These are phyloP conservation scores for Raffaelea arxii DNA, from an alignment of 2,329 filamentous ascomycete species.

Conservation along the genomic window DNA sequence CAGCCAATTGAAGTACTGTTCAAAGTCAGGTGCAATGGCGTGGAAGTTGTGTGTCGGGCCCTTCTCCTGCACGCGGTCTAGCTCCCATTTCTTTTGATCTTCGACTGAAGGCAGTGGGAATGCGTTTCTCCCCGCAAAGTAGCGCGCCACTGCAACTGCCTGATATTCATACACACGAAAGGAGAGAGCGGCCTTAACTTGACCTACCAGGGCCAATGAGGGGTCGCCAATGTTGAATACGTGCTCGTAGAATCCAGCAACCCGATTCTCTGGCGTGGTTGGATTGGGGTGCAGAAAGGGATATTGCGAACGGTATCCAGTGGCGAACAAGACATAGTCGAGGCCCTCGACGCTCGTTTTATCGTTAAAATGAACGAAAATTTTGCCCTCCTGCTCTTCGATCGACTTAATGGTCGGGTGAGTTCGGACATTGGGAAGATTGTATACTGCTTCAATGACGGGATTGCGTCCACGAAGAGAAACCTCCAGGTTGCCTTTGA, in stretches of 20 bases:
- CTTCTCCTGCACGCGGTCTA: slow-evolving; percentile 33
- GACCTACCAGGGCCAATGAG: slow-evolving; percentile 46
- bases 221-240: slow-evolving; percentile 46
- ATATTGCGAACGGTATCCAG: slow-evolving; percentile 54
- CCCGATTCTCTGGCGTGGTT: slow-evolving; percentile 30
- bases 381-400: slow-evolving; percentile 40
- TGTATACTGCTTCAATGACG: slow-evolving; percentile 46
- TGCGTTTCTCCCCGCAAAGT: slow-evolving; percentile 42
- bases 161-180: slow-evolving; percentile 64
- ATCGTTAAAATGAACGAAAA: slow-evolving; percentile 44
- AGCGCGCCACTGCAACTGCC: slow-evolving; percentile 48
- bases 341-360: slow-evolving; percentile 41
- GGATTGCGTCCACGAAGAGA: slow-evolving; percentile 35
- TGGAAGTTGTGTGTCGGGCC: slow-evolving; percentile 4
- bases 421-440: slow-evolving; percentile 36
- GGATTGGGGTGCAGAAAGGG: slow-evolving; percentile 44
- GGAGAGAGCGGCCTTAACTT: slow-evolving; percentile 40
- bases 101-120: slow-evolving; percentile 31
- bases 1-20: slow-evolving; percentile 5
- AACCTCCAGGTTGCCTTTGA: slow-evolving; percentile 36
- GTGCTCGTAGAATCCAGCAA: slow-evolving; percentile 48
- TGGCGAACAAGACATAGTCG: slow-evolving; percentile 60
- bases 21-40: slow-evolving; percentile 5
- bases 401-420: slow-evolving; percentile 39
- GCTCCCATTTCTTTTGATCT: slow-evolving; percentile 50